Conservation (phyloP, 139 green algal genomes). For the Coelastrella sp. region DNA sequence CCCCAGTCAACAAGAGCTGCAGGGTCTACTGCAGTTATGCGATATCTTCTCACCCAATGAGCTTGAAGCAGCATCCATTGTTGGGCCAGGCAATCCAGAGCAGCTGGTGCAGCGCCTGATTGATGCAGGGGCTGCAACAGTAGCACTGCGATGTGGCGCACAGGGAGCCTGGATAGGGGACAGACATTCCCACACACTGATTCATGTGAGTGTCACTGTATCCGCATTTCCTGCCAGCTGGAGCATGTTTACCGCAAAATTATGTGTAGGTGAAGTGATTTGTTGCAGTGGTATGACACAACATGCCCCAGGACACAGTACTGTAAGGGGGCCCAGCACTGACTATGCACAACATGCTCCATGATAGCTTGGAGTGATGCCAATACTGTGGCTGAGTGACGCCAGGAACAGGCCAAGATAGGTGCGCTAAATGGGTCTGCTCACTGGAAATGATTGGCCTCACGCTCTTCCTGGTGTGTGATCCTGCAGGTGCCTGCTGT, state of each 20-base stretch:
- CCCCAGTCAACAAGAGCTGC: constrained; percentile 32
- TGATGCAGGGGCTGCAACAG: constrained; percentile 40
- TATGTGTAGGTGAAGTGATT: too few relatives aligned
- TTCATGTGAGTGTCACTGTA: not conserved
- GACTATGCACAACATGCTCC: too few relatives aligned
- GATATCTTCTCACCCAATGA: constrained; percentile 73
- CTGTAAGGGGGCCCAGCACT: too few relatives aligned
- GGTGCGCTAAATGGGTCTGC: too few relatives aligned
- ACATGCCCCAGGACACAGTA: too few relatives aligned
- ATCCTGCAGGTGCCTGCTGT: constrained; percentile 53
- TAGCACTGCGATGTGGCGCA: constrained; percentile 59
- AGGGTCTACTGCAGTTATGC: constrained; percentile 45
- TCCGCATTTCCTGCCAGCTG: too few relatives aligned
- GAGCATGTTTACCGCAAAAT: too few relatives aligned
- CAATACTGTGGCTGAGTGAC: too few relatives aligned
- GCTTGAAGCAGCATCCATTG: constrained; percentile 62
- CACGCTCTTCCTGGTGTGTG: not conserved
- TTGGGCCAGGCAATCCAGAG: constrained; percentile 52
- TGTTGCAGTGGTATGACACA: too few relatives aligned
- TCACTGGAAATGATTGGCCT: not conserved
- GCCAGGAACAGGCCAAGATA: too few relatives aligned
- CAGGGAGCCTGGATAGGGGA: constrained; percentile 51
- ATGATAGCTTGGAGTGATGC: too few relatives aligned
- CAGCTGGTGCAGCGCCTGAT: constrained; percentile 52
- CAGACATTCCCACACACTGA: not conserved